Conservation (phyloP, 352 stramenopile species). For the Pythium volutum region DNA sequence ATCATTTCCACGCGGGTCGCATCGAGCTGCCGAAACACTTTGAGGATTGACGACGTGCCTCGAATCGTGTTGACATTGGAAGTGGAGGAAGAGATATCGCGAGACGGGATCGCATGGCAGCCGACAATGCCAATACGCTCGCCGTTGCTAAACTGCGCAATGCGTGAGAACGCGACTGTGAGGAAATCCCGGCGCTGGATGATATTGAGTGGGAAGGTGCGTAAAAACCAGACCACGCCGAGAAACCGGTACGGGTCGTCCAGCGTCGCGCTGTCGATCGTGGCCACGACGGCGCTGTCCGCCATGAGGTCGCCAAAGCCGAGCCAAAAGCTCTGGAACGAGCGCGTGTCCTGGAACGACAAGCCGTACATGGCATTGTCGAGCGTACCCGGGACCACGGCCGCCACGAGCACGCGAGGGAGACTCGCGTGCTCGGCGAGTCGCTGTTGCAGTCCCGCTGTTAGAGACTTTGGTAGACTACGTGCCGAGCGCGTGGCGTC, state of each 20-base stretch:
- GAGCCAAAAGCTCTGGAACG: slow-evolving; percentile 24
- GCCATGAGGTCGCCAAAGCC: slow-evolving; percentile 27
- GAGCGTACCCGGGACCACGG: slow-evolving; percentile 37
- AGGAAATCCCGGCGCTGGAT: slow-evolving; percentile 36
- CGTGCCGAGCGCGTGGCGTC: too few species aligned
- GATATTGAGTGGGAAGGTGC: slow-evolving; percentile 31
- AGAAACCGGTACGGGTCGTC: slow-evolving; percentile 37
- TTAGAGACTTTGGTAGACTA: not conserved
- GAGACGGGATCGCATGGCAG: slow-evolving; percentile 48
- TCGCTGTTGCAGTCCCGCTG: not conserved
- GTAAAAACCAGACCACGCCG: slow-evolving; percentile 31
- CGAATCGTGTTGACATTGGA: slow-evolving; percentile 39
- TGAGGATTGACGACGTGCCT: slow-evolving; percentile 33
- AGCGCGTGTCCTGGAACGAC: not conserved
- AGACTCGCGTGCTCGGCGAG: slow-evolving; percentile 7
- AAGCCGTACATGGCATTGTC: slow-evolving; percentile 53
- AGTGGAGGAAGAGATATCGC: slow-evolving; percentile 40
- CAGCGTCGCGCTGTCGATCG: slow-evolving; percentile 21
- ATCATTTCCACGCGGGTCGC: slow-evolving; percentile 41
- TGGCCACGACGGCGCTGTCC: slow-evolving; percentile 29
- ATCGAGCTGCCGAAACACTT: slow-evolving; percentile 42
- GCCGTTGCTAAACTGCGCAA: slow-evolving; percentile 20
- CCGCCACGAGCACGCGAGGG: slow-evolving; percentile 28
- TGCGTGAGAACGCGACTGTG: slow-evolving; percentile 12
- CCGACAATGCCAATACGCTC: slow-evolving; percentile 50